Conservation (phyloP, 495 filamentous ascomycete species). For the Xylaria scruposa region DNA sequence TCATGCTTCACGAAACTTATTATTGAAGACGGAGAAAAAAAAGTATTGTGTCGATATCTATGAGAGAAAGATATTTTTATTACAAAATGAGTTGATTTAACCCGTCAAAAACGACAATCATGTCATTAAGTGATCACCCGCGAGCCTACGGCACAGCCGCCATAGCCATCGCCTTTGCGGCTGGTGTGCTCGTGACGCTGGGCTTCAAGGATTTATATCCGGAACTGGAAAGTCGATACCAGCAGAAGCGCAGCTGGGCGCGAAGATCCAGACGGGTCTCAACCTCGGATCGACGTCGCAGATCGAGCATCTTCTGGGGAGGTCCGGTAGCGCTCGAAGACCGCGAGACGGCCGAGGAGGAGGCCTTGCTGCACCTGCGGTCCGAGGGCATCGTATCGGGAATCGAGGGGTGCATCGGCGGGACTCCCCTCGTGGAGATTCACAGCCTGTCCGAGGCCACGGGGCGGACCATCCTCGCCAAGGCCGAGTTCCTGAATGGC, state of each 20-base stretch:
- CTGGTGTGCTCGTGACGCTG: slow-evolving; percentile 74
- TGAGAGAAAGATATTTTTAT: background rate
- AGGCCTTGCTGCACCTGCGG: slow-evolving; percentile 23
- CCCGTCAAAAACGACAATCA: slow-evolving; percentile 28
- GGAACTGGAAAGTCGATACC: slow-evolving; percentile 67
- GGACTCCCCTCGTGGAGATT: slow-evolving; percentile 89
- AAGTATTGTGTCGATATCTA: background rate
- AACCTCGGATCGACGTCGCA: slow-evolving; percentile 26
- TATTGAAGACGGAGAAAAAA: background rate
- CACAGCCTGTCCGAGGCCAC: slow-evolving; percentile 90
- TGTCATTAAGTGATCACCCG: slow-evolving; percentile 63
- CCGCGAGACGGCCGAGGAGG: slow-evolving; percentile 40
- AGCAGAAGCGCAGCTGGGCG: slow-evolving; percentile 43
- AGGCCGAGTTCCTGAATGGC: slow-evolving; percentile 96
- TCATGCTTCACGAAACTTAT: background rate
- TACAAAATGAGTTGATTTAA: background rate
- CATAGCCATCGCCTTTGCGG: slow-evolving; percentile 72
- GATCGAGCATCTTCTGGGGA: slow-evolving; percentile 46
- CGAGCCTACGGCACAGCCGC: slow-evolving; percentile 62
- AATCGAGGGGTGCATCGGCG: slow-evolving; percentile 91
- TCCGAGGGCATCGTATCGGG: slow-evolving; percentile 61
- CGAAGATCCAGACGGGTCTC: slow-evolving; percentile 19
- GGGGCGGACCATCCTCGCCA: slow-evolving; percentile 89
- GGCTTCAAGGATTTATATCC: slow-evolving; percentile 78
- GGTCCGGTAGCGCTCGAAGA: slow-evolving; percentile 60